These are phyloP conservation scores for Agarophyton chilense DNA, from an alignment of 23 red algal species.

Conservation along the genomic window DNA sequence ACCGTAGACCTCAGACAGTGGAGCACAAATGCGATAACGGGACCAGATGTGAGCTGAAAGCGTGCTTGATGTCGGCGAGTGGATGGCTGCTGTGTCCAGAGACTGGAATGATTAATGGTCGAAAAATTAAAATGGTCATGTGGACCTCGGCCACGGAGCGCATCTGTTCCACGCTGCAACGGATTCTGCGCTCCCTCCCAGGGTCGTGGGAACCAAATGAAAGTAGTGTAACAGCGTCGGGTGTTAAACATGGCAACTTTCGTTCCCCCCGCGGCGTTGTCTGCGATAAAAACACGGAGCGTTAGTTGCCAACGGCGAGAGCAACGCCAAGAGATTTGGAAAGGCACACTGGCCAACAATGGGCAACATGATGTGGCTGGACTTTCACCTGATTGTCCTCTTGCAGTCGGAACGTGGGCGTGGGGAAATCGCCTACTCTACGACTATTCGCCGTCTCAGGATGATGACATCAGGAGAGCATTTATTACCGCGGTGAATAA, in stretches of 20 bases:
- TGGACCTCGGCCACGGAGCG: no score
- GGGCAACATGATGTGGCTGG: slow-evolving; percentile 6
- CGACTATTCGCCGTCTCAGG: slow-evolving; percentile 28
- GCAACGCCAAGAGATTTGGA: not conserved
- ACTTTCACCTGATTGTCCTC: slow-evolving; percentile 6
- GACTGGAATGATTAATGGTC: not conserved
- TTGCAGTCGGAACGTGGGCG: slow-evolving; percentile 64
- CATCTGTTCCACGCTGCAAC: no score
- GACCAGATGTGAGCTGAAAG: no score
- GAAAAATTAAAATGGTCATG: not conserved
- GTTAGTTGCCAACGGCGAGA: not conserved
- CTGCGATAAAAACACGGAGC: not conserved
- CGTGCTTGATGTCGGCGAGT: no score
- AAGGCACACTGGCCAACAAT: not conserved
- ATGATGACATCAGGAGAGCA: slow-evolving; percentile 11
- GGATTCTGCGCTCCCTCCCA: no score
- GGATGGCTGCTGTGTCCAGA: no score
- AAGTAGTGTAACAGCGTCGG: no score
- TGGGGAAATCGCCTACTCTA: slow-evolving; percentile 75
- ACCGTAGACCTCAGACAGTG: no score
- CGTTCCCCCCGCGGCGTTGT: not conserved
- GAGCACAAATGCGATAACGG: no score
- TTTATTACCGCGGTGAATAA: slow-evolving; percentile 31
- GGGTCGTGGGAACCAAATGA: no score
- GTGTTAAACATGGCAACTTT: not conserved